Base-by-base conservation (phyloP, 2,329 filamentous ascomycete genomes). In the Cercospora nicotianae region DNA sequence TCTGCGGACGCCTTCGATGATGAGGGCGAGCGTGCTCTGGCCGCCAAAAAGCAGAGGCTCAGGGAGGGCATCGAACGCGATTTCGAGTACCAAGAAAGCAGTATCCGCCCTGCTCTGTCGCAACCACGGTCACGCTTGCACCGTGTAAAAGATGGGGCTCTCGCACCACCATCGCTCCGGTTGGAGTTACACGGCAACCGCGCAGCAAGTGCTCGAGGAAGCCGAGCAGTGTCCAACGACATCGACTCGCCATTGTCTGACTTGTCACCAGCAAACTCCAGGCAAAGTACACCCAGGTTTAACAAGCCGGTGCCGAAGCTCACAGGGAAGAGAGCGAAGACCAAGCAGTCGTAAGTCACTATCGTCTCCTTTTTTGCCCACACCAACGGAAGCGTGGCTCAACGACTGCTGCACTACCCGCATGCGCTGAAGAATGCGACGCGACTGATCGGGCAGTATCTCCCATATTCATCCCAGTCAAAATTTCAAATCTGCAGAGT, bases 281-380 rank as follows among this genome's bases (percentile, higher is more conserved):
- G 75, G 20, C 68, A 74, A 53, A 73, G 73, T 64, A 77, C 77
- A 26, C 78, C 78, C 9, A 61, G 60, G 36, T 36, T 69, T 39
- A 69, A 60, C 66, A 72, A 68, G 72, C 69, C 68, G 28, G 69
- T 70, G 53, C 72, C 71, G 64, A 75, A 74, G 65, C 65, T 70
- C 39, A 66, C 67, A 18, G 73, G 69, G 36, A 78, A 79, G 73
- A 73, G 74, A 63, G 78, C 78, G 57, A 79, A 79, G 72, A 79
- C 77, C 16, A 80, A 80, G 72, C 76, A 75, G 66, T 80, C 78
- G 78, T 80, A 75, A 77, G 78, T 79, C 61, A 53, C 23, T 13
- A 53, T 30, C 48, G 9, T 53, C 13, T 6, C 48, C 26, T 53
- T 53, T 26, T n/a, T 13, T 23, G 12, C 23, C 48, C 6, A 28